These are phyloP conservation scores for Ustilago sp. DNA, from an alignment of 1,284 basidiomycete species.

Conservation along the genomic window DNA sequence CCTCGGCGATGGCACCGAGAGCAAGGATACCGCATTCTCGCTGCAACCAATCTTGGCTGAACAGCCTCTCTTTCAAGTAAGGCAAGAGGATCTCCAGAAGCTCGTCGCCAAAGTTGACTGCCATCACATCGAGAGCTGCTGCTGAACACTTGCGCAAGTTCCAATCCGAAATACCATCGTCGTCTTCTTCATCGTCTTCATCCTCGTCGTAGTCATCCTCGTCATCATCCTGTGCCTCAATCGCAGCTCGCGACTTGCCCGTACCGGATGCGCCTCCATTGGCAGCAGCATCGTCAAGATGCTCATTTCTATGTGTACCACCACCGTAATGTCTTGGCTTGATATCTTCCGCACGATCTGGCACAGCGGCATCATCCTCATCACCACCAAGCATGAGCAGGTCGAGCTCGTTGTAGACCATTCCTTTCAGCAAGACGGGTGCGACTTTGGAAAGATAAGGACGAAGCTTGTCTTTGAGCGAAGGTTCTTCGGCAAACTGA, in stretches of 20 bases:
- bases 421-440: slow-evolving; percentile 92
- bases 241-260: slow-evolving; percentile 62
- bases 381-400: slow-evolving; percentile 95
- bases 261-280: slow-evolving; percentile 63
- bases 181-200: slow-evolving; percentile 91
- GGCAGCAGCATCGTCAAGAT: slow-evolving; percentile 54
- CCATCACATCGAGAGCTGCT: slow-evolving; percentile 95
- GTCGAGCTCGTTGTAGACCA: slow-evolving; percentile 97
- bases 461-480: slow-evolving; percentile 83
- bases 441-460: slow-evolving; percentile 88
- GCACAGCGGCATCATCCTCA: slow-evolving; percentile 83
- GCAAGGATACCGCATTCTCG: slow-evolving; percentile 96
- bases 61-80: slow-evolving; percentile 91
- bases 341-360: slow-evolving; percentile 84
- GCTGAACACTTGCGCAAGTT: slow-evolving; percentile 98
- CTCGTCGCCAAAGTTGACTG: slow-evolving; percentile 88
- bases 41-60: slow-evolving; percentile 92
- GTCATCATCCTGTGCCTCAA: slow-evolving; percentile 75
- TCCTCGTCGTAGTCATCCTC: slow-evolving; percentile 83
- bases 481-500: slow-evolving; percentile 94
- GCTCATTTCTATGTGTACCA: slow-evolving; percentile 77
- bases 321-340: slow-evolving; percentile 88
- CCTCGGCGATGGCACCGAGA: slow-evolving; percentile 97
- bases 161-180: slow-evolving; percentile 98
- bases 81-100: slow-evolving; percentile 88